Evolutionary conservation across 2,329 filamentous ascomycete genomes (phyloP).

Genomic region (Apiospora kogelbergensis): DNA sequence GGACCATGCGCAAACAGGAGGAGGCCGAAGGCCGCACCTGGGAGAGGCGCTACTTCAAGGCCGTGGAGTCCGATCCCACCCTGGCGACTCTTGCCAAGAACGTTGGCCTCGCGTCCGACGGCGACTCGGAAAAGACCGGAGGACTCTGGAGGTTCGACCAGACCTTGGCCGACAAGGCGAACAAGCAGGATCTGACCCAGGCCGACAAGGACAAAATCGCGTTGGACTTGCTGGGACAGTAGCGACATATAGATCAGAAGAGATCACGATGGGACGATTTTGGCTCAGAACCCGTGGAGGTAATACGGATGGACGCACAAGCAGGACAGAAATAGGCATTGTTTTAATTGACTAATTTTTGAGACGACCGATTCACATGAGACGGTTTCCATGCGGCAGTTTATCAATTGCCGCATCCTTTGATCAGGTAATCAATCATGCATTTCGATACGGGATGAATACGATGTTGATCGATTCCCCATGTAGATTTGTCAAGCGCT

Average conservation of each 20-base stretch:
- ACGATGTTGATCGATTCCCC: too few relatives aligned
- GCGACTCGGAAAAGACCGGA: slow-evolving; percentile 60
- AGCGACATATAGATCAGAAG: neutral
- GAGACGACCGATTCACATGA: neutral
- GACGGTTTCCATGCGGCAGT: too few relatives aligned
- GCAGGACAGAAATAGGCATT: neutral
- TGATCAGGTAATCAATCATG: too few relatives aligned
- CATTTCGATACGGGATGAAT: too few relatives aligned
- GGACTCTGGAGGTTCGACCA: slow-evolving; percentile 59
- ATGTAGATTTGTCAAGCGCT: too few relatives aligned
- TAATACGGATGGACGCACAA: neutral
- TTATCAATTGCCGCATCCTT: too few relatives aligned
- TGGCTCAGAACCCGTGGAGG: neutral
- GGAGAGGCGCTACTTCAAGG: slow-evolving; percentile 81
- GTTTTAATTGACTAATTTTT: neutral
- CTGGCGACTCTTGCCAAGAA: slow-evolving; percentile 44
- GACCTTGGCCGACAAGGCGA: slow-evolving; percentile 43
- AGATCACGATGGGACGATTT: neutral
- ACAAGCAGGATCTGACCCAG: slow-evolving; percentile 29
- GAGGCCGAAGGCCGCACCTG: slow-evolving; percentile 66
- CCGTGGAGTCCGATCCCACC: slow-evolving; percentile 43
- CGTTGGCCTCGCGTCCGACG: slow-evolving; percentile 48
- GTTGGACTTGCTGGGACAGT: slow-evolving; percentile 32
- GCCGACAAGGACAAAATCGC: slow-evolving; percentile 40
- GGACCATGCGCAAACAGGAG: slow-evolving; percentile 62